Base-by-base conservation (phyloP, 345 rosid genomes). In the Salix brachista region DNA sequence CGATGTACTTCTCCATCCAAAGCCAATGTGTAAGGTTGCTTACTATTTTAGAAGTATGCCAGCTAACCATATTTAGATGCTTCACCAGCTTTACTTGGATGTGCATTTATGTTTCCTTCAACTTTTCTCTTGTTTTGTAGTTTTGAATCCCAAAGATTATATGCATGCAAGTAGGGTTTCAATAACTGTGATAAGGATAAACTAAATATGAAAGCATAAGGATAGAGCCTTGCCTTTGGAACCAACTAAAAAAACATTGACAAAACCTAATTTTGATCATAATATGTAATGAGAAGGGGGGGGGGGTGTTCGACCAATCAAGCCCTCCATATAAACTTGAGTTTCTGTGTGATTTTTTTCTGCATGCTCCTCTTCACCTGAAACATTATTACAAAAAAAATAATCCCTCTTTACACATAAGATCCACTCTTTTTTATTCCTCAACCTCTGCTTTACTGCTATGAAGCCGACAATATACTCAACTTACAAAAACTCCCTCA, bases 401-500 rank as follows among this genome's bases (percentile, higher is more conserved):
- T 1, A 34, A 4, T 5, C 36, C 36, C 36, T 34, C 36, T 34
- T 34, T 34, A 34, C 36, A 34, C 36, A 34, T 34, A 34, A 34
- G 36, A 8, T n/a, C 34, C 6, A 23, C 61, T 0, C 10, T 60
- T 1, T 61, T 61, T 32, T 12, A 70, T 52, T 50, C 62, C 30
- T 18, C 61, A 50, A 48, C 19, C 5, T 48, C 52, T 46, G 17
- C 4, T 44, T 71, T 34, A 34, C 26, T 42, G 30, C 65, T 65
- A 3, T 75, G 62, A 75, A 75, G 83, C 48, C 34, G 60, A 56
- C 83, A 80, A 7, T 75, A 70, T 30, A 65, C 62, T 12, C 79
- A 75, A 18, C 4, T 67, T 65, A 56, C 73, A 8, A 80, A 65
- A 4, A 76, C 52, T 17, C 44, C 56, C 46, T 75, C 54, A 21